Evolutionary conservation across 2,329 filamentous ascomycete genomes (phyloP).

Genomic region (Aspergillus pseudoterreus): DNA sequence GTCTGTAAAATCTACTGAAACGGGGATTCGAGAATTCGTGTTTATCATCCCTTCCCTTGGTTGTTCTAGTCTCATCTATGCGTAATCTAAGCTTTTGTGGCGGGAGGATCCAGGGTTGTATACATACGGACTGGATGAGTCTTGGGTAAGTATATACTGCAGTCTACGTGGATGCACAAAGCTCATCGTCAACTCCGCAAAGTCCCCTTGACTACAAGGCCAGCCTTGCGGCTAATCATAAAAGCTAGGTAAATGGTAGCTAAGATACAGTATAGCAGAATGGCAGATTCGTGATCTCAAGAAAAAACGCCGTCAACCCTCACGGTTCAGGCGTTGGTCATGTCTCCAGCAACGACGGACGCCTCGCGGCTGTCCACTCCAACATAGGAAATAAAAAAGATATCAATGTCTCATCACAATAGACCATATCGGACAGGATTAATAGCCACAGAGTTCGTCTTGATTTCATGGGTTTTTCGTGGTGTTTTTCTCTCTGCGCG

Average conservation of each 20-base stretch:
- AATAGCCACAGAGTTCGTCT: constrained; percentile 18
- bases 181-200: background rate
- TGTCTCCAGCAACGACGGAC: constrained; percentile 10
- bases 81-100: no score
- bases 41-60: no score
- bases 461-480: constrained; percentile 12
- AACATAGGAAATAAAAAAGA: constrained; percentile 17
- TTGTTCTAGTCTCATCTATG: no score
- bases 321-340: constrained; percentile 18
- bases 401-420: constrained; percentile 18
- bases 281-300: constrained; percentile 32
- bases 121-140: no score
- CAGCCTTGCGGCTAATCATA: constrained; percentile 32
- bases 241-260: constrained; percentile 33
- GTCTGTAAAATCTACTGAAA: no score
- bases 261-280: constrained; percentile 40
- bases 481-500: constrained; percentile 5
- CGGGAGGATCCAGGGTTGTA: no score
- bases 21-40: no score
- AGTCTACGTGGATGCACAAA: background rate
- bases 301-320: constrained; percentile 17
- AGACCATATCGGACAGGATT: constrained; percentile 23
- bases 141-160: no score
- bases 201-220: constrained; percentile 17
- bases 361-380: constrained; percentile 11